Percentiles rank a stretch among this genome's conserved stretches.
Evolutionary conservation across 2,329 filamentous ascomycete genomes (phyloP).

Genomic region (Hymenoscyphus fraxineus): DNA sequence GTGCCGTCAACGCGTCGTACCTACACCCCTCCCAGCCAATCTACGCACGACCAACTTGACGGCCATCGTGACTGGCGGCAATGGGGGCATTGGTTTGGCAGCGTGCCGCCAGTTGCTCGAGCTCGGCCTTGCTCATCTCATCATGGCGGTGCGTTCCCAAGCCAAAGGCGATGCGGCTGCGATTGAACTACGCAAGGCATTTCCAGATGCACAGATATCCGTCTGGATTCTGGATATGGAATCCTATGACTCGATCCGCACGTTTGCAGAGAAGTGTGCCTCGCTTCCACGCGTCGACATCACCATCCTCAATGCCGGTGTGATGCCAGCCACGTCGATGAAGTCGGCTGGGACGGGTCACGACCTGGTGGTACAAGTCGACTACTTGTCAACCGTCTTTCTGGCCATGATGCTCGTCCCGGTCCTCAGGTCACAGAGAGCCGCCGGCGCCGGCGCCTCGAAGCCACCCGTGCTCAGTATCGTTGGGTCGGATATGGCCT

Average conservation of each 20-base stretch:
- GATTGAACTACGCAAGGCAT: constrained; percentile 30
- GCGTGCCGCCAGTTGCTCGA: constrained; percentile 39
- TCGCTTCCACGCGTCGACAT: constrained; percentile 41
- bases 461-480: not conserved
- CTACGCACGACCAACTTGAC: constrained; percentile 17
- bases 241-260: constrained; percentile 43
- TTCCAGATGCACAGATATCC: constrained; percentile 39
- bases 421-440: not conserved
- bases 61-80: constrained; percentile 48
- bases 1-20: no score
- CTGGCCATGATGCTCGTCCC: not conserved
- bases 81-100: constrained; percentile 46
- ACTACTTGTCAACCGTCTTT: not conserved
- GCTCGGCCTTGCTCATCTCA: constrained; percentile 40
- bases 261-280: constrained; percentile 39
- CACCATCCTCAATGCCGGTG: constrained; percentile 44
- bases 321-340: constrained; percentile 18
- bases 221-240: constrained; percentile 50
- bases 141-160: constrained; percentile 45
- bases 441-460: not conserved
- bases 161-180: constrained; percentile 43
- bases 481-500: not conserved
- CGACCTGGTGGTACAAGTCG: not conserved
- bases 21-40: no score
- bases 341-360: not conserved